Evolutionary conservation across 768 basidiomycete species (phyloP), one percentile per base, ranked within the genome.

Genomic region (Rhizopogon sp.): DNA sequence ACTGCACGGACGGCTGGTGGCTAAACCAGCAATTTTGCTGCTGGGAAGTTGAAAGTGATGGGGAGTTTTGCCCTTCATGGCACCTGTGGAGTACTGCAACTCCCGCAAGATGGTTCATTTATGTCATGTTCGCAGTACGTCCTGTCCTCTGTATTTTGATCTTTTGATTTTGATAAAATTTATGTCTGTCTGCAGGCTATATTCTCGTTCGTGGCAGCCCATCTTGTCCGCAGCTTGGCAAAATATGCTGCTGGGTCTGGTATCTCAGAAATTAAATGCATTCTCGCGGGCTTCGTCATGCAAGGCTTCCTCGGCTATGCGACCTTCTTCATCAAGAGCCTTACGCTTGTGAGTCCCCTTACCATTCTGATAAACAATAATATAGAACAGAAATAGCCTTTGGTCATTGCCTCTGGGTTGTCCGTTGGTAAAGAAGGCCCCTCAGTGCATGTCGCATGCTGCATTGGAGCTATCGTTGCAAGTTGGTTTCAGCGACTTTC

Each of bases 391-490:
- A 50, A 54, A 20, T 60, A 99, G 96, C 97, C 97, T 28, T 76
- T 99, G 33, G 90, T 96, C 39, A 98, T 99, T 61, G 96, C 94
- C 6, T 98, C 96, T 25, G 97, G 97, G 1, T 74, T 98, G 49
- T 95, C 94, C 5, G 93, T 98, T 20, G 97, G 97, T 6, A 99
- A 98, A 70, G 97, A 99, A 72, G 97, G 97, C 0, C 97, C 97
- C 0, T 96, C 93, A 2, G 97, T 99, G 1, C 97, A 99, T 66
- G 90, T 98, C 44, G 97, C 97, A 3, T 96, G 93, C 65, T 91
- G 93, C 64, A 84, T 97, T 57, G 97, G 97, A 1, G 87, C 83
- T 57, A 78, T 96, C 37, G 85, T 98, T n/a, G 94, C 92, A 3
- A 81, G 90, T 43, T 69, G 87, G 60, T 98, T 97, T 65, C 75